A percentile compares a stretch with the other conserved stretches of the same genome.
These are phyloP conservation scores for Magnaporthiopsis rhizophila DNA, from an alignment of 2,329 filamentous ascomycete species.

Conservation along the genomic window DNA sequence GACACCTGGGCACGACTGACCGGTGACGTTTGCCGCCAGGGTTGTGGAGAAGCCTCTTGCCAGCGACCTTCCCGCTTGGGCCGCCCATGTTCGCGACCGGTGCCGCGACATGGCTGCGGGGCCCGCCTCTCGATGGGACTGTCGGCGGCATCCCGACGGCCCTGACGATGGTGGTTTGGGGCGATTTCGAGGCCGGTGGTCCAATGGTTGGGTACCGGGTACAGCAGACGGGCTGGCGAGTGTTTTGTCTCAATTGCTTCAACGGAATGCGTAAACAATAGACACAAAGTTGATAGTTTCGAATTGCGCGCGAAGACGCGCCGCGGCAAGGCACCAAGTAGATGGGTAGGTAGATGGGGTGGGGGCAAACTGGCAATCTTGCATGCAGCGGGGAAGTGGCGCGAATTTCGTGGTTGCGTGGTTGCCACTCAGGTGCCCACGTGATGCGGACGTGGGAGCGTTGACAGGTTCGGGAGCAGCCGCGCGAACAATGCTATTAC, in stretches of 20 bases:
- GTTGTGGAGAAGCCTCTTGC: not conserved
- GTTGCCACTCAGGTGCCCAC: not conserved
- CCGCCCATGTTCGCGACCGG: slow-evolving; percentile 1
- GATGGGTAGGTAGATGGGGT: too few relatives aligned
- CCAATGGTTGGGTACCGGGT: too few relatives aligned
- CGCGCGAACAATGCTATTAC: too few relatives aligned
- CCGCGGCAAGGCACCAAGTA: too few relatives aligned
- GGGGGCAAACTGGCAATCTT: not conserved
- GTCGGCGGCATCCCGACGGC: slow-evolving; percentile 4
- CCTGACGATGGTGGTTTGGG: too few relatives aligned
- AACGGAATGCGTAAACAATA: not conserved
- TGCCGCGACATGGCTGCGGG: not conserved
- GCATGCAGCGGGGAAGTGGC: not conserved
- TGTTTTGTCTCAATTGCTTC: not conserved
- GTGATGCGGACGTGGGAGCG: slow-evolving; percentile 58
- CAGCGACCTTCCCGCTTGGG: slow-evolving; percentile 7
- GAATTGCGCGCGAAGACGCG: not conserved
- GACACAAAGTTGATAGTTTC: not conserved
- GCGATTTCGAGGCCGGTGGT: too few relatives aligned
- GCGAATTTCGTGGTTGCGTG: not conserved
- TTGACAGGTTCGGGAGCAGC: slow-evolving; percentile 61
- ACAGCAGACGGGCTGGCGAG: not conserved
- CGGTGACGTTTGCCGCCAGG: slow-evolving; percentile 19
- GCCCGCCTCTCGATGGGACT: not conserved
- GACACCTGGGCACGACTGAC: slow-evolving; percentile 12